Conservation (phyloP, 495 filamentous ascomycete species). For the Neurospora cerealis region DNA sequence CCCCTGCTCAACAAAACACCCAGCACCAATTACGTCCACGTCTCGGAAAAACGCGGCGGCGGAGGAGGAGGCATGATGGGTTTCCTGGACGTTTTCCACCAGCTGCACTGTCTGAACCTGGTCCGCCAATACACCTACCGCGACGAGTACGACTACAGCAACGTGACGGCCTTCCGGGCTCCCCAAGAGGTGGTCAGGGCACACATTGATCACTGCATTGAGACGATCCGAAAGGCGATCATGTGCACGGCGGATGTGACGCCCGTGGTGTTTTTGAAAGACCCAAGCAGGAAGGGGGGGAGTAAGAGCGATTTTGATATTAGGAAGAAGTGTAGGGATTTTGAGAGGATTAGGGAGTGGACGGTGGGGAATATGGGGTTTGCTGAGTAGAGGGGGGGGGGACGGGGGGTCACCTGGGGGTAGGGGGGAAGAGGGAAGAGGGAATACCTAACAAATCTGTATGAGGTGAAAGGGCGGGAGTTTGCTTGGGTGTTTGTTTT, state of each 20-base stretch:
- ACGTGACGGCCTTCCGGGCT: neutral
- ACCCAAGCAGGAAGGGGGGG: neutral
- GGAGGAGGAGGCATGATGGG: neutral
- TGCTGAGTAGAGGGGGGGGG: neutral
- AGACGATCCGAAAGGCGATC: neutral
- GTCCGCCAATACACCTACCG: conserved; percentile 1
- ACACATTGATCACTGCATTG: conserved; percentile 1
- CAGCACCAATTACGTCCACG: neutral
- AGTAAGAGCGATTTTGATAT: conserved; percentile 1
- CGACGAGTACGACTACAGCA: neutral
- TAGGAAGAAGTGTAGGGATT: neutral
- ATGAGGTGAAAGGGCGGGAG: too few relatives aligned
- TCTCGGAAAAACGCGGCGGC: neutral
- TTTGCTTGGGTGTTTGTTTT: too few relatives aligned
- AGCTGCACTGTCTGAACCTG: neutral
- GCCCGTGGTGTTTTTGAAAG: neutral
- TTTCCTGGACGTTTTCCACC: neutral
- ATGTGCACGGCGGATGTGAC: conserved; percentile 4
- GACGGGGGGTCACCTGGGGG: too few relatives aligned
- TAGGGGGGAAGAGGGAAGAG: too few relatives aligned
- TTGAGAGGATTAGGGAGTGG: conserved; percentile 1
- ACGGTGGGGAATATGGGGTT: neutral
- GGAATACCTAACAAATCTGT: too few relatives aligned
- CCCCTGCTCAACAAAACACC: neutral
- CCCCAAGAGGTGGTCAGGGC: neutral